These are phyloP conservation scores for Syncephalastrum contaminatum DNA, from an alignment of 371 early-diverging fungal species.

Conservation along the genomic window DNA sequence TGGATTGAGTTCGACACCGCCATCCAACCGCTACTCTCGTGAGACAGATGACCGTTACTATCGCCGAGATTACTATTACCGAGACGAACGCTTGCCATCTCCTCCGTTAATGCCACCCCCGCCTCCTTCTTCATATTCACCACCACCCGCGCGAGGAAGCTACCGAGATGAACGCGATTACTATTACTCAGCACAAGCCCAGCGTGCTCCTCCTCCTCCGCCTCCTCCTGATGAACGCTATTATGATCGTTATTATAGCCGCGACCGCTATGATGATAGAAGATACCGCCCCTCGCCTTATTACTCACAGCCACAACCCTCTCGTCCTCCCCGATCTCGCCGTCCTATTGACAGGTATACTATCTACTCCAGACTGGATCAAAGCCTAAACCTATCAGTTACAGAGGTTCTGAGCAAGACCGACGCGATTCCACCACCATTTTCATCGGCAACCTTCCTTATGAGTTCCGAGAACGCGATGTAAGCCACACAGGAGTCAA, in stretches of 20 bases:
- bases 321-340: constrained; percentile 42
- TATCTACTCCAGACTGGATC: not conserved
- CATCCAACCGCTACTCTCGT: too few species aligned
- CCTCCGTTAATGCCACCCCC: too few species aligned
- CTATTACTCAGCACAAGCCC: constrained; percentile 6
- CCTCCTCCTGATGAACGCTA: constrained; percentile 29
- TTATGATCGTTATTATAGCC: constrained; percentile 27
- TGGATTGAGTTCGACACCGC: too few species aligned
- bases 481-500: constrained; percentile 19
- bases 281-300: constrained; percentile 29
- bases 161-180: constrained; percentile 43
- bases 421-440: constrained; percentile 63
- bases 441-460: constrained; percentile 84
- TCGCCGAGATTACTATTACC: too few species aligned
- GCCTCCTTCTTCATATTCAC: too few species aligned
- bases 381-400: not conserved
- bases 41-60: too few species aligned
- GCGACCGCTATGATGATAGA: constrained; percentile 28
- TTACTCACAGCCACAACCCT: constrained; percentile 25
- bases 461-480: constrained; percentile 69
- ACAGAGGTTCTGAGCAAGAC: constrained; percentile 64
- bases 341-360: constrained; percentile 56
- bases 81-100: too few species aligned
- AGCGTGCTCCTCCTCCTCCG: constrained; percentile 5
- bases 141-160: constrained; percentile 3